Base-by-base conservation (phyloP, 2,329 filamentous ascomycete genomes). In the Cercospora sojina region DNA sequence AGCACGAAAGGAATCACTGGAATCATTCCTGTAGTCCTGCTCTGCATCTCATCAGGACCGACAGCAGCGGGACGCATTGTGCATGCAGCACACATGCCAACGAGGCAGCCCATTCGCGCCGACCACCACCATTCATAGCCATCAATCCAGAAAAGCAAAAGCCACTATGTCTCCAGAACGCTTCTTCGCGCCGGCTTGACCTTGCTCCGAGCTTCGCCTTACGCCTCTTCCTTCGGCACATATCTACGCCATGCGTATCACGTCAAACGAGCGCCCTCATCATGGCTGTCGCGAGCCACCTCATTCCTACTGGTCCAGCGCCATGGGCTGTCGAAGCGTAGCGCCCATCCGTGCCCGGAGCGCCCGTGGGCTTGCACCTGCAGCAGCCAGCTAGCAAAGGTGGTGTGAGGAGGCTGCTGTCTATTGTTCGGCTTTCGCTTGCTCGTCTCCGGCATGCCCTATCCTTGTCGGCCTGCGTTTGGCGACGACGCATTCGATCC, bases 161-260 rank as follows among this genome's bases (percentile, higher is more conserved):
- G 25, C 20, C 47, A 51, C 12, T 51, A n/a, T 25, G 25, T 56
- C 43, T 49, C 18, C 18, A 23, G 18, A 49, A 23, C 43, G 43
- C 43, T 9, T 49, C 43, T 29, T 32, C 51, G 51, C 51, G 13
- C 31, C 25, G 18, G 23, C 43, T 49, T 49, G 43, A 49, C 51
- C 25, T n/a, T 56, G 51, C 29, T 29, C 25, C 25, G 25, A 31
- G 12, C 29, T 31, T 35, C 20, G 56, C 57, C 57, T 59, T 41
- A 43, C 57, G 57, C 57, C 57, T 59, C 32, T 47, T 27, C 18
- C 23, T 55, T 31, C 51, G 57, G 57, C 57, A 59, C 57, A 41
- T 59, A 29, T 23, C 23, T 59, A 23, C 57, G 57, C 57, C 57
- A 59, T 35, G 51, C 51, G 29, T 25, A 25, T 56, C 51, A 31